Evolutionary conservation across 1,284 basidiomycete species (phyloP).

Genomic region (Pyrrhoderma noxium): DNA sequence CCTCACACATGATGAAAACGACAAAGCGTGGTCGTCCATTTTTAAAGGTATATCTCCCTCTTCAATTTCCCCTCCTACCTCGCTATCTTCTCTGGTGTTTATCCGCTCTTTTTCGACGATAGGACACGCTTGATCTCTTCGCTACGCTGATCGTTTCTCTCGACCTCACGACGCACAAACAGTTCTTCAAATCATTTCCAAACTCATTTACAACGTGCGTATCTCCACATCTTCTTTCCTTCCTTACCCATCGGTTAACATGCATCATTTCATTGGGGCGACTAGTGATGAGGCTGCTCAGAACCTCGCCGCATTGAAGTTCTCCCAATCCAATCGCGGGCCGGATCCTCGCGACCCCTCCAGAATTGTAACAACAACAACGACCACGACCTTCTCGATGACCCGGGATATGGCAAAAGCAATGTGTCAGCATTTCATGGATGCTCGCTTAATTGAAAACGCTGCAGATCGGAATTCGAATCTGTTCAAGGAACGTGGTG

Average conservation of each 20-base stretch:
- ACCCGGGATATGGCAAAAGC: constrained; percentile 98
- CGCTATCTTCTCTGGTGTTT: constrained; percentile 8
- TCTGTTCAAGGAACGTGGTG: constrained; percentile 95
- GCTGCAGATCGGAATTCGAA: constrained; percentile 83
- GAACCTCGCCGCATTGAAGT: constrained; percentile 94
- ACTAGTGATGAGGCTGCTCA: constrained; percentile 87
- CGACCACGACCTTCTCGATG: constrained; percentile 99
- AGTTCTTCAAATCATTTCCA: constrained; percentile 91
- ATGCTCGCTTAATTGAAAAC: constrained; percentile 95
- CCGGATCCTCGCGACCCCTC: constrained; percentile 96
- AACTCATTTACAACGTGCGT: constrained; percentile 95
- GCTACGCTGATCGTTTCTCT: constrained; percentile 95
- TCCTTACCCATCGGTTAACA: constrained; percentile 20
- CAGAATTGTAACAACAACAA: constrained; percentile 97
- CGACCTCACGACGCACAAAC: constrained; percentile 82
- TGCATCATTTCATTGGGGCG: neutral
- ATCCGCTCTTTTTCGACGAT: constrained; percentile 6
- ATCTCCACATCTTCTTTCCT: constrained; percentile 5
- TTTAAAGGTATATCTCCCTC: constrained; percentile 68
- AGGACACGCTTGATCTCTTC: constrained; percentile 98
- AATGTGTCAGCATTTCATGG: constrained; percentile 99
- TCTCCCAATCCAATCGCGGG: constrained; percentile 96
- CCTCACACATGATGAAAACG: constrained; percentile 95
- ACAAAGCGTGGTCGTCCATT: constrained; percentile 92
- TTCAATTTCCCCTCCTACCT: neutral